phyloP scores from a whole-genome alignment of 495 filamentous ascomycete genomes.

The Bacidia rubella region DNA sequence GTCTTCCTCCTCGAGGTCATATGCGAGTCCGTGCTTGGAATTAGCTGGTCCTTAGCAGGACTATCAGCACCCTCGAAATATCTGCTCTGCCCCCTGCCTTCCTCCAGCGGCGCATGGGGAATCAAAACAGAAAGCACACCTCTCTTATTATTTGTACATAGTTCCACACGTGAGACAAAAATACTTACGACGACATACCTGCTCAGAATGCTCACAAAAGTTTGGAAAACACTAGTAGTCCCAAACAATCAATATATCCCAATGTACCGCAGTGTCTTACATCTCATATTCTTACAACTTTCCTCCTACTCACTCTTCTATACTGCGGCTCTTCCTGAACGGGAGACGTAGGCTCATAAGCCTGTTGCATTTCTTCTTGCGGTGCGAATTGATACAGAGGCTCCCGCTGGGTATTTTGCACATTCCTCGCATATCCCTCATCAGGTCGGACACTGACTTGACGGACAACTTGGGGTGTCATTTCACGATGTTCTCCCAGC shows the following conservation, averaged over 20 bases:
- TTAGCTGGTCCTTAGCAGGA: conserved; percentile 28
- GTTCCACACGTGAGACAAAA: too few relatives aligned
- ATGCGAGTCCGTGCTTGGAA: too few relatives aligned
- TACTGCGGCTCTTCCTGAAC: conserved; percentile 8
- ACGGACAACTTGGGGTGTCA: conserved; percentile 17
- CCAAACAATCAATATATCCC: too few relatives aligned
- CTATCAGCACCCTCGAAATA: conserved; percentile 1
- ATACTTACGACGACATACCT: too few relatives aligned
- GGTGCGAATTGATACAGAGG: conserved; percentile 12
- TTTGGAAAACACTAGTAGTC: too few relatives aligned
- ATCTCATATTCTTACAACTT: conserved; percentile 1
- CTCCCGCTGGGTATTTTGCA: conserved; percentile 4
- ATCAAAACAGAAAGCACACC: too few relatives aligned
- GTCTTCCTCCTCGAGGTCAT: conserved; percentile 9
- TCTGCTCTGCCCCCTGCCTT: not conserved
- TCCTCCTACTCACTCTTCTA: conserved; percentile 3
- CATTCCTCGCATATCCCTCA: not conserved
- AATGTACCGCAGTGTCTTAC: not conserved
- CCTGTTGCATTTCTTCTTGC: conserved; percentile 8
- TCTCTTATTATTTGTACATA: too few relatives aligned
- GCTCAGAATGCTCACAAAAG: too few relatives aligned
- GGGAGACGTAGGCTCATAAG: conserved; percentile 7
- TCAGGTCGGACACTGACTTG: conserved; percentile 30
- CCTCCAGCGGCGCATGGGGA: too few relatives aligned
- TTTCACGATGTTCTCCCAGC: conserved; percentile 12